A percentile compares a stretch with the other conserved stretches of the same genome.
Evolutionary conservation across 2,329 filamentous ascomycete species (phyloP).

Genomic region (Hymenoscyphus scutula): DNA sequence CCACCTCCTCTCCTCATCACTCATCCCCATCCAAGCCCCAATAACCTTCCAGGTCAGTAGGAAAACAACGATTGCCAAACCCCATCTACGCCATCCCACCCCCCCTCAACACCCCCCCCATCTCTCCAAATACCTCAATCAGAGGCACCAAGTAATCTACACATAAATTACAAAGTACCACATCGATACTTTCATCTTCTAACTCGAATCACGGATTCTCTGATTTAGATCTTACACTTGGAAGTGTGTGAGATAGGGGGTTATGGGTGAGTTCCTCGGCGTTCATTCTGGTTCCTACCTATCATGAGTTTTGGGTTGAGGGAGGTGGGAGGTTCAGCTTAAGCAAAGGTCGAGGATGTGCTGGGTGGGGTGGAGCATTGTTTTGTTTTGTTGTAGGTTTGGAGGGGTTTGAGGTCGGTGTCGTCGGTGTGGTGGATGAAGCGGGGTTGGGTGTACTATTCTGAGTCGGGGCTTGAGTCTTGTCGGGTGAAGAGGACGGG

Average conservation of each 20-base stretch:
- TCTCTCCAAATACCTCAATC: conserved; percentile 43
- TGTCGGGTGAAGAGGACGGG: conserved; percentile 22
- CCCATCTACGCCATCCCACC: conserved; percentile 49
- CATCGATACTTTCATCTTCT: conserved; percentile 38
- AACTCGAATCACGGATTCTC: conserved; percentile 23
- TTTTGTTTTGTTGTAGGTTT: conserved; percentile 47
- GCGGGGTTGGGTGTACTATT: conserved; percentile 39
- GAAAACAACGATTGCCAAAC: conserved; percentile 52
- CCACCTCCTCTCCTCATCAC: conserved; percentile 44
- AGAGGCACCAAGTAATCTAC: conserved; percentile 51
- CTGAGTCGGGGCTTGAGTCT: conserved; percentile 26
- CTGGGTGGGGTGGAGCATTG: conserved; percentile 41
- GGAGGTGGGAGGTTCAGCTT: conserved; percentile 43
- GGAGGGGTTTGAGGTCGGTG: conserved; percentile 44
- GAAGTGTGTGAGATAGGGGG: conserved; percentile 34
- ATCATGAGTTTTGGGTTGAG: conserved; percentile 38
- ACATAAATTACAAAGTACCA: conserved; percentile 49
- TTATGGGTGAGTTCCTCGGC: conserved; percentile 45
- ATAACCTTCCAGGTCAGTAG: conserved; percentile 53
- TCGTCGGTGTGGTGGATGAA: conserved; percentile 55
- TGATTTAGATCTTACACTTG: conserved; percentile 47
- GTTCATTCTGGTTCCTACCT: conserved; percentile 50
- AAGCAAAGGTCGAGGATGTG: conserved; percentile 49
- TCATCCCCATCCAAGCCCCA: conserved; percentile 45
- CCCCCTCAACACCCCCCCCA: conserved; percentile 40